Evolutionary conservation across 306 rosid species (phyloP), one percentile per base, ranked within the genome.

Genomic region (Boehmeria nivea): DNA sequence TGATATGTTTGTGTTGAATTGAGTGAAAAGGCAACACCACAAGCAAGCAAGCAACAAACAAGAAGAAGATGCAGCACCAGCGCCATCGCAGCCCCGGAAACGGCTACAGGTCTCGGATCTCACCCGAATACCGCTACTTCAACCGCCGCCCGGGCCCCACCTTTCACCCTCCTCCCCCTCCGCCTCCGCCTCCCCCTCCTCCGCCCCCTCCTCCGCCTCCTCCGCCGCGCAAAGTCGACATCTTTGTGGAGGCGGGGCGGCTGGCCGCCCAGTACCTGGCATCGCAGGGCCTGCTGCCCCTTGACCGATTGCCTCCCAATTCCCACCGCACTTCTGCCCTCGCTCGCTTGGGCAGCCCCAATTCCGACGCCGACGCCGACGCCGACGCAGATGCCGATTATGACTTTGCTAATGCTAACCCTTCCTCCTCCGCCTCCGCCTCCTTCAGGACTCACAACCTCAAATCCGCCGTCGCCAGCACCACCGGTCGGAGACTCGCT

Each of bases 201-300:
- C 70, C 69, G 14, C 81, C 45, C 8, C 50, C 50, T 14, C 65
- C 61, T 26, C 49, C 76, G 1, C 79, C 57, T 24, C 59, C 38
- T 0, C 59, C 44, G 0, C 70, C 69, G 14, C 81, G 75, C 14
- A 74, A 66, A 36, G 69, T 71, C 2, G 95, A 91, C 9, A 47
- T 91, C 46, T 91, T 91, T 17, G 57, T 82, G 51, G 98, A 91
- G 72, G 98, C 98, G 0, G 98, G 98, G 8, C 83, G 98, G 6
- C 79, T 91, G 8, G 98, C 98, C 1, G 93, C 96, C 0, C 93
- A 91, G 77, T 91, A 91, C 66, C 64, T 91, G 62, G 98, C 82
- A 21, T 81, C 84, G 15, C 89, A 91, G 74, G 98, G 98, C 9
- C 27, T 84, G 71, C 73, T 91, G 51, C 84, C 95, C 6, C 74